Evolutionary conservation across 2,329 filamentous ascomycete species (phyloP).

Genomic region (Verticillium albo-atrum): DNA sequence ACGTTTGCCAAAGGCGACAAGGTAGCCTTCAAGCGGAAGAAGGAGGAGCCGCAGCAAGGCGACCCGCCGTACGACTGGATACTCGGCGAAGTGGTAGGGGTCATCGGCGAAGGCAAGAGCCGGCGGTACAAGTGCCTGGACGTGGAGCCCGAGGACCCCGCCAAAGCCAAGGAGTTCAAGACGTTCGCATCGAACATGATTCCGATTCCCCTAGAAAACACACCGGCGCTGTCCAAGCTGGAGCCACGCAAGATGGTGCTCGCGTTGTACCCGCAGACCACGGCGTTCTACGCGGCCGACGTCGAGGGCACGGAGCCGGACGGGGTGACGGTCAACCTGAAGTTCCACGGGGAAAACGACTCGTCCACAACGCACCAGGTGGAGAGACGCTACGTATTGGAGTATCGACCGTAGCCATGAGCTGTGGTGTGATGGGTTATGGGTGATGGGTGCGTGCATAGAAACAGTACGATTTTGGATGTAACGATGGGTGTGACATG

Average conservation of each 20-base stretch:
- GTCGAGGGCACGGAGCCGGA: slow-evolving; percentile 64
- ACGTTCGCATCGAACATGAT: slow-evolving; percentile 74
- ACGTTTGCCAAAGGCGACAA: slow-evolving; percentile 58
- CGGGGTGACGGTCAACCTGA: slow-evolving; percentile 53
- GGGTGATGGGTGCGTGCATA: too few relatives aligned
- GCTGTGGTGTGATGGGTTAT: too few relatives aligned
- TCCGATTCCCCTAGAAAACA: slow-evolving; percentile 59
- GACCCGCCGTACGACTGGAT: slow-evolving; percentile 59
- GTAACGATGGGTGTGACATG: not conserved
- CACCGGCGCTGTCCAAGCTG: slow-evolving; percentile 51
- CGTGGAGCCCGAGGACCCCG: slow-evolving; percentile 68
- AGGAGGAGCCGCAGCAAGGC: slow-evolving; percentile 34
- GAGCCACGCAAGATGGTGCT: slow-evolving; percentile 68
- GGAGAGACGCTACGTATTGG: slow-evolving; percentile 70
- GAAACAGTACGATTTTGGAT: not conserved
- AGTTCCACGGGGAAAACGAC: slow-evolving; percentile 78
- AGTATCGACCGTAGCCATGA: slow-evolving; percentile 47
- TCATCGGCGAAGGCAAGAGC: slow-evolving; percentile 72
- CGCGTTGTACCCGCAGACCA: slow-evolving; percentile 77
- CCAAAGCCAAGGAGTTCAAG: slow-evolving; percentile 63
- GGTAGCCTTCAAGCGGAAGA: slow-evolving; percentile 62
- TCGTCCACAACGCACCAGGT: slow-evolving; percentile 70
- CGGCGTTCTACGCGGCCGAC: slow-evolving; percentile 80
- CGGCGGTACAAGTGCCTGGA: slow-evolving; percentile 77
- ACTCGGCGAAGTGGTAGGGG: slow-evolving; percentile 70